A percentile compares a stretch with the other conserved stretches of the same genome.
Conservation (phyloP, 371 early-diverging fungal genomes). For the Mortierella sp. region DNA sequence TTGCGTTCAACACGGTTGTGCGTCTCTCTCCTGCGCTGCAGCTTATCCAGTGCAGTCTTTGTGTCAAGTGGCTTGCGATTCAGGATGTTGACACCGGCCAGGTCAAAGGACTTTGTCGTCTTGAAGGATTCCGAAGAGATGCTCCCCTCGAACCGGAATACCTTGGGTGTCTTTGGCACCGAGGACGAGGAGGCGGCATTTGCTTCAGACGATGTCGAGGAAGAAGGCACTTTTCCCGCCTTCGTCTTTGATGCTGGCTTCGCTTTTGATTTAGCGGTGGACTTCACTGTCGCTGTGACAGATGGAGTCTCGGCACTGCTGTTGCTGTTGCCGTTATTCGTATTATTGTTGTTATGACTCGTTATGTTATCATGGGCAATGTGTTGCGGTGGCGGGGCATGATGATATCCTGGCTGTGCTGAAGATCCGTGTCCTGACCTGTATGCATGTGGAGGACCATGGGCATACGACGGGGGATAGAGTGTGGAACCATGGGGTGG, state of each 20-base stretch:
- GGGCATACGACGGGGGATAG: constrained; percentile 11
- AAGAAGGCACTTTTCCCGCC: not conserved
- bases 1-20: constrained; percentile 83
- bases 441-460: constrained; percentile 3
- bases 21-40: constrained; percentile 78
- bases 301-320: not conserved
- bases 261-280: not conserved
- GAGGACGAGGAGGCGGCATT: not conserved
- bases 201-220: not conserved
- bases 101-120: constrained; percentile 44
- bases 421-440: not conserved
- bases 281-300: constrained; percentile 1
- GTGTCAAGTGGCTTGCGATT: constrained; percentile 73
- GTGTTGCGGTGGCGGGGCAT: not conserved
- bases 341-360: not conserved
- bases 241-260: constrained; percentile 10
- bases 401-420: constrained; percentile 3
- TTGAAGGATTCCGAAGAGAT: constrained; percentile 52
- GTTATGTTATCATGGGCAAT: too few relatives aligned
- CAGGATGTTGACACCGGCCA: constrained; percentile 65
- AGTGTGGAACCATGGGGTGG: constrained; percentile 3
- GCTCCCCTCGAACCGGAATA: constrained; percentile 47
- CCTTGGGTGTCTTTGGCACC: constrained; percentile 20
- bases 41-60: constrained; percentile 76
- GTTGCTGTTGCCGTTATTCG: not conserved